Conservation (phyloP, 1,139 yeast species). For the Magnusiomyces tetraspermus region DNA sequence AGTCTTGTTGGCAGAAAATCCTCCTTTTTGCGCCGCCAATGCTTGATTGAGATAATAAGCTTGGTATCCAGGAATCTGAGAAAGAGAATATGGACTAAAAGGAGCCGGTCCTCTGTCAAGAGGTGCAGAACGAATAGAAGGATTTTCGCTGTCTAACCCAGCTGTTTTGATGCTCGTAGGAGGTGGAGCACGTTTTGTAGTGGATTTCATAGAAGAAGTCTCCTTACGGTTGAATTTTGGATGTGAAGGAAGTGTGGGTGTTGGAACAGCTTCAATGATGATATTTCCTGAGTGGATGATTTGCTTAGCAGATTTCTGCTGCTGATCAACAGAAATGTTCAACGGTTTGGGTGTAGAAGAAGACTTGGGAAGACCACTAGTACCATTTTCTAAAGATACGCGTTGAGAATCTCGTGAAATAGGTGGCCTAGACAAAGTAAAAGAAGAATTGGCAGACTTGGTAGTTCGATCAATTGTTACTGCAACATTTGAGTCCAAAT, state of each 20-base stretch:
- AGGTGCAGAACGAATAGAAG: constrained; percentile 15
- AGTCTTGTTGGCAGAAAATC: constrained; percentile 2
- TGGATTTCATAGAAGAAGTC: neutral
- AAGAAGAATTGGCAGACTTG: neutral
- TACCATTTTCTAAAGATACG: neutral
- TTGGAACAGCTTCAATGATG: constrained; percentile 14
- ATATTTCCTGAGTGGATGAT: constrained; percentile 12
- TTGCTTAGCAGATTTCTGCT: neutral
- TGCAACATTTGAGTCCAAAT: neutral
- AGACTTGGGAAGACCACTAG: neutral
- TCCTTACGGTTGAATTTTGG: constrained; percentile 5
- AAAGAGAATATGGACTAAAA: constrained; percentile 10
- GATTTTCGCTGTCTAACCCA: constrained; percentile 8
- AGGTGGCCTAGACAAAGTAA: neutral
- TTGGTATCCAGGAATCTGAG: constrained; percentile 5
- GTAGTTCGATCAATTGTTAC: neutral
- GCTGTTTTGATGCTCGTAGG: constrained; percentile 11
- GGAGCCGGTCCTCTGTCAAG: constrained; percentile 9
- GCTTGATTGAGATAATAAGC: neutral
- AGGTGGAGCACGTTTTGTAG: constrained; percentile 8
- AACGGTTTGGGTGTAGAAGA: neutral
- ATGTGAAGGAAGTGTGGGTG: constrained; percentile 9
- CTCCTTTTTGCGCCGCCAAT: neutral
- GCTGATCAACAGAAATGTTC: neutral
- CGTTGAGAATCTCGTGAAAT: neutral